These are phyloP conservation scores for Crithidia bombi DNA, from an alignment of 208 protist species.

Conservation along the genomic window DNA sequence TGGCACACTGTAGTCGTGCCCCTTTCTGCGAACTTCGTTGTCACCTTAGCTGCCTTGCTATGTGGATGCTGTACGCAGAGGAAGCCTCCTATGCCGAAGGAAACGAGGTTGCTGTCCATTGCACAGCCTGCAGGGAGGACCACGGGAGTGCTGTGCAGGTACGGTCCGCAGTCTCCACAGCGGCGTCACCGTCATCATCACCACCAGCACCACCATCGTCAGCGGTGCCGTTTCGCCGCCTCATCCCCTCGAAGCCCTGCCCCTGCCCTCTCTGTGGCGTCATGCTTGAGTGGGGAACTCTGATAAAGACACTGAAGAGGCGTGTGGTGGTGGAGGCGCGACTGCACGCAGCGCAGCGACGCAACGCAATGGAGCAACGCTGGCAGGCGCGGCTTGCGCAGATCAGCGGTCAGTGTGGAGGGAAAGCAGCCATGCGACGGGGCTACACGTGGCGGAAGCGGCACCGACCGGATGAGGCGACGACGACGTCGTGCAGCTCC, in stretches of 20 bases:
- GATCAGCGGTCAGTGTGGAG: conserved; percentile 16
- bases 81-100: background rate
- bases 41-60: conserved; percentile 74
- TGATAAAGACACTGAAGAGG: conserved; percentile 69
- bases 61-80: conserved; percentile 68
- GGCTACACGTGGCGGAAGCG: conserved; percentile 6
- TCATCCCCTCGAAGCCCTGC: conserved; percentile 33
- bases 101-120: background rate
- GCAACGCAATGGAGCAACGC: conserved; percentile 45
- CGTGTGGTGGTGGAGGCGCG: conserved; percentile 51
- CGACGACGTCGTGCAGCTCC: background rate
- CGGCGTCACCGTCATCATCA: background rate
- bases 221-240: conserved; percentile 12
- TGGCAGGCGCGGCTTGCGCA: conserved; percentile 42
- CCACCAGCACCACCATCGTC: background rate
- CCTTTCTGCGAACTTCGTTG: conserved; percentile 68
- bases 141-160: background rate
- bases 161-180: background rate
- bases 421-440: conserved; percentile 4
- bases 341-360: conserved; percentile 47
- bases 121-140: background rate
- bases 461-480: background rate
- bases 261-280: conserved; percentile 75
- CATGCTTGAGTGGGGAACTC: conserved; percentile 61
- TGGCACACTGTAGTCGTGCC: conserved; percentile 65